These are phyloP conservation scores for Diddensiella transvaalensis DNA, from an alignment of 805 yeast species.

Conservation along the genomic window DNA sequence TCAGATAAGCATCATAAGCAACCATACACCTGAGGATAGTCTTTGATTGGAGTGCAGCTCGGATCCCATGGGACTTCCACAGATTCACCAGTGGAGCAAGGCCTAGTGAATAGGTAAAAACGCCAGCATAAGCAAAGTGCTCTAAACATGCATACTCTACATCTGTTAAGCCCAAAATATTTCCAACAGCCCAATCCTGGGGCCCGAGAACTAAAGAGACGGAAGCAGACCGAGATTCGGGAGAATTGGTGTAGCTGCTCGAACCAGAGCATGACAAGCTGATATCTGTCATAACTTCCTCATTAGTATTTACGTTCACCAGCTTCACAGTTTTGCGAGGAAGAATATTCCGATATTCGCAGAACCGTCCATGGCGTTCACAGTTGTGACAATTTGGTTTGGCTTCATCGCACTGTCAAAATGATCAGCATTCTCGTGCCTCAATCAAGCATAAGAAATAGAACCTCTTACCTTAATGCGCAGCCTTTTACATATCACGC, in stretches of 20 bases:
- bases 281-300: no score
- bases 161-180: background rate
- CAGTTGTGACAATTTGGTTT: background rate
- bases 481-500: conserved; percentile 6
- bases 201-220: no score
- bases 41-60: conserved; percentile 3
- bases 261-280: no score
- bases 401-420: background rate
- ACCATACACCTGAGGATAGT: conserved; percentile 1
- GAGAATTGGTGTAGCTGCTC: no score
- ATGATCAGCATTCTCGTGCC: no score
- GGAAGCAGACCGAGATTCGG: background rate
- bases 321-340: no score
- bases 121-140: conserved; percentile 3
- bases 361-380: background rate
- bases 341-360: no score
- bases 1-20: background rate
- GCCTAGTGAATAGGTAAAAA: background rate
- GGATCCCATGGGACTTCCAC: conserved; percentile 2
- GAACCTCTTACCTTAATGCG: conserved; percentile 7
- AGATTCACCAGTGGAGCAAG: background rate
- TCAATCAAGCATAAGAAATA: background rate
- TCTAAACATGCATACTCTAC: conserved; percentile 2
- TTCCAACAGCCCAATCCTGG: background rate
- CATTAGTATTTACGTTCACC: no score